Base-by-base conservation (phyloP, 1,284 basidiomycete genomes). In the Rhodotorula sp. region DNA sequence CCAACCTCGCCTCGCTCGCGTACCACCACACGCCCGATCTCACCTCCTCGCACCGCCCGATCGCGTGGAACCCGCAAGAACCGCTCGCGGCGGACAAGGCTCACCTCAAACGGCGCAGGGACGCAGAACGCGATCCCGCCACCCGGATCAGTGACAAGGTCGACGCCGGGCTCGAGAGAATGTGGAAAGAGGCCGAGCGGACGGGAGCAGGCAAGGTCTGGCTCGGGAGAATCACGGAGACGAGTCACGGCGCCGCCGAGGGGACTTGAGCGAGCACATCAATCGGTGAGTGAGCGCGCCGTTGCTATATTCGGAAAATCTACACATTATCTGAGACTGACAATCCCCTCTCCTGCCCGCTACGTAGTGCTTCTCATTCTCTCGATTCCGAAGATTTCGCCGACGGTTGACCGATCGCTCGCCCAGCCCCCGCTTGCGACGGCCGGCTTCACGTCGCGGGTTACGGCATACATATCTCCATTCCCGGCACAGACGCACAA, bases 61-160 rank as follows among this genome's bases (percentile, higher is more conserved):
- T 72, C 61, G 24, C 15, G 42, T 73, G 72, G 72, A 51, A 73
- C 33, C 64, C 72, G 42, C 46, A 64, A n/a, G 61, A 70, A 22
- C 69, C 72, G 4, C 20, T 15, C 1, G 64, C 64, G 20, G 69
- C 69, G 8, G 8, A 24, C 0, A 66, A 60, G 18, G 57, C 60
- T 2, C 49, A 26, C 22, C 53, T 56, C 10, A 66, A 64, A 48
- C 60, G 69, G 10, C 30, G 24, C 44, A 56, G 44, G 51, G 66
- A 66, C 15, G n/a, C 8, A 4, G 45, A 18, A 29, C 48, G 46
- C 10, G 59, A 66, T 4, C 20, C 33, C n/a, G 45, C 24, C 4
- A 0, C 0, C 44, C 18, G 22, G 30, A 44, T 64, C 8, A 29
- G 26, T 8, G 4, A 18, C 29, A 18, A 7, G 1, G 66, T 62